These are phyloP conservation scores for Phyllosticta citrichinensis DNA, from an alignment of 2,329 filamentous ascomycete species.

Conservation along the genomic window DNA sequence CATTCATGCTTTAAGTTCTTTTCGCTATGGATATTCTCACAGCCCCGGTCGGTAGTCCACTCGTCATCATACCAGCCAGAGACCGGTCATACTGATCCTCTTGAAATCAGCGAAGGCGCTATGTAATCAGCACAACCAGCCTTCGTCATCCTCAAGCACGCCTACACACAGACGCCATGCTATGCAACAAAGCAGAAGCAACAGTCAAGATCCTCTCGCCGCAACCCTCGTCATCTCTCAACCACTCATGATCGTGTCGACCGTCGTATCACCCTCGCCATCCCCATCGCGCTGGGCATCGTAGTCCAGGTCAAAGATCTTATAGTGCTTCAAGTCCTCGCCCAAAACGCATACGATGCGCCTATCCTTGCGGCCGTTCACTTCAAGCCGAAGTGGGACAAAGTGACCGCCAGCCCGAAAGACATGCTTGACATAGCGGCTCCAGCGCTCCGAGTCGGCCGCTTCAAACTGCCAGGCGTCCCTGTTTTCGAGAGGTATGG, in stretches of 20 bases:
- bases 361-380: slow-evolving; percentile 46
- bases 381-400: slow-evolving; percentile 39
- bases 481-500: not conserved
- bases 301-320: slow-evolving; percentile 45
- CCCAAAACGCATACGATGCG: slow-evolving; percentile 46
- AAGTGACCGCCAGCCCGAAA: slow-evolving; percentile 38
- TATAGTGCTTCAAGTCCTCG: slow-evolving; percentile 42
- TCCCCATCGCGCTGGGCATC: slow-evolving; percentile 1
- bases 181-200: not conserved
- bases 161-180: not conserved
- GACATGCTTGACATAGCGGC: slow-evolving; percentile 31
- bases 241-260: slow-evolving; percentile 11
- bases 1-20: too few relatives aligned
- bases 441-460: slow-evolving; percentile 11
- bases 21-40: too few relatives aligned
- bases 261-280: slow-evolving; percentile 8
- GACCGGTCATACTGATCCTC: too few relatives aligned
- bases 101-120: not conserved
- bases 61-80: too few relatives aligned
- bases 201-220: not conserved
- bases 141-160: not conserved
- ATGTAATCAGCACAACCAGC: not conserved
- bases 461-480: slow-evolving; percentile 1
- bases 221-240: not conserved
- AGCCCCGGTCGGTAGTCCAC: too few relatives aligned